Percentiles rank a stretch among this genome's conserved stretches.
Evolutionary conservation across 208 protist species (phyloP).

Genomic region (Crithidia brevicula): DNA sequence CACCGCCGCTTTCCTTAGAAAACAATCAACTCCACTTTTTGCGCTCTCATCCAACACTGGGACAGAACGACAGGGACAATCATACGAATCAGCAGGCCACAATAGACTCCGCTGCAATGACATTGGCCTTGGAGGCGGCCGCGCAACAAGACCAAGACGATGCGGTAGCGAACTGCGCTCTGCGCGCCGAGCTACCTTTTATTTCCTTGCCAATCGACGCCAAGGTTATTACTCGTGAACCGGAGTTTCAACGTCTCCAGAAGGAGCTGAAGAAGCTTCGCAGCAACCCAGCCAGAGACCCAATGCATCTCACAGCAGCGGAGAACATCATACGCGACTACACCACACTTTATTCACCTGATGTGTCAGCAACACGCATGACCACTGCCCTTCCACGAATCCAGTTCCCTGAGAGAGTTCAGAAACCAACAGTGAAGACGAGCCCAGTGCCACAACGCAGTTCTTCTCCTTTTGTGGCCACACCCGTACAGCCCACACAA

Average conservation of each 20-base stretch:
- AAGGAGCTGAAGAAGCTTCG: not conserved
- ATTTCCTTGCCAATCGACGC: not conserved
- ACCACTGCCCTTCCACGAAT: too few relatives aligned
- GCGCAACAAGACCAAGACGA: not conserved
- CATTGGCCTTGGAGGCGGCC: too few relatives aligned
- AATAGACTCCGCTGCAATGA: not conserved
- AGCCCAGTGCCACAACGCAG: not conserved
- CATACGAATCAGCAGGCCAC: not conserved
- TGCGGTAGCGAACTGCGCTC: not conserved
- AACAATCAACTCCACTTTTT: slow-evolving; percentile 36
- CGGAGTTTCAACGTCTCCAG: slow-evolving; percentile 7
- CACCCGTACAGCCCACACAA: too few relatives aligned
- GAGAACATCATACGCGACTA: slow-evolving; percentile 16
- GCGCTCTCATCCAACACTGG: slow-evolving; percentile 9
- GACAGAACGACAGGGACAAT: slow-evolving; percentile 7
- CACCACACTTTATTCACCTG: slow-evolving; percentile 1
- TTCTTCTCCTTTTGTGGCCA: too few relatives aligned
- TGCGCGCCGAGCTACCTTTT: slow-evolving; percentile 14
- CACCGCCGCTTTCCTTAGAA: slow-evolving; percentile 6
- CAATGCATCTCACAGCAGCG: not conserved
- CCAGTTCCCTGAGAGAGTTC: too few relatives aligned
- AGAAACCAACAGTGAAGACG: not conserved
- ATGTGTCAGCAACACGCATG: too few relatives aligned
- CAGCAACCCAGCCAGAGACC: not conserved
- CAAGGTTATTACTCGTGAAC: not conserved